Evolutionary conservation across 2,329 filamentous ascomycete species (phyloP).

Genomic region (Aspergillus melleus): DNA sequence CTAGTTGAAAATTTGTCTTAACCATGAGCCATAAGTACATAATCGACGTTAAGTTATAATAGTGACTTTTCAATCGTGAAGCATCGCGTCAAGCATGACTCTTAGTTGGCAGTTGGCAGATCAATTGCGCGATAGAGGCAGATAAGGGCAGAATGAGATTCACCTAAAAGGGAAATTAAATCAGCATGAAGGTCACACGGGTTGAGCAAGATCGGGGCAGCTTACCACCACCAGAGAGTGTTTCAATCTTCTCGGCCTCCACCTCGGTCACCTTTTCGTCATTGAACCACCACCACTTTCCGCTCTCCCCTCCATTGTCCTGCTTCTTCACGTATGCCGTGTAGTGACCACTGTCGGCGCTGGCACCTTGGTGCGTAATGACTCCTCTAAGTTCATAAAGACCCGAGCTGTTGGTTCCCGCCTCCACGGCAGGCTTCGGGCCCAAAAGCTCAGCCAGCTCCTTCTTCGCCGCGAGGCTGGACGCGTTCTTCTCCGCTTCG

Average conservation of each 20-base stretch:
- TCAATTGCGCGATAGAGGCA: constrained; percentile 53
- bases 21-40: constrained; percentile 2
- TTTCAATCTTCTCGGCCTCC: constrained; percentile 84
- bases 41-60: background rate
- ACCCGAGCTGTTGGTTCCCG: constrained; percentile 87
- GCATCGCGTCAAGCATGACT: background rate
- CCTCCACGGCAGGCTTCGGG: constrained; percentile 71
- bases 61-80: background rate
- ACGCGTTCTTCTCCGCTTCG: constrained; percentile 77
- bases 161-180: constrained; percentile 33
- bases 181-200: constrained; percentile 16
- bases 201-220: constrained; percentile 6
- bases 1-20: constrained; percentile 1
- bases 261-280: constrained; percentile 97
- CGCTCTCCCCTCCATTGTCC: constrained; percentile 73
- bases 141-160: constrained; percentile 53
- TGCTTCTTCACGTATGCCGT: constrained; percentile 97
- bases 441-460: constrained; percentile 79
- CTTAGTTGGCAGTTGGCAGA: constrained; percentile 44
- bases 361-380: constrained; percentile 94
- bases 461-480: constrained; percentile 79
- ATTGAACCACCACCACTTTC: constrained; percentile 99
- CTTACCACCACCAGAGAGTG: constrained; percentile 80
- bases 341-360: constrained; percentile 96
- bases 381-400: constrained; percentile 93